These are phyloP conservation scores for Fusarium udum DNA, from an alignment of 2,329 filamentous ascomycete species.

Conservation along the genomic window DNA sequence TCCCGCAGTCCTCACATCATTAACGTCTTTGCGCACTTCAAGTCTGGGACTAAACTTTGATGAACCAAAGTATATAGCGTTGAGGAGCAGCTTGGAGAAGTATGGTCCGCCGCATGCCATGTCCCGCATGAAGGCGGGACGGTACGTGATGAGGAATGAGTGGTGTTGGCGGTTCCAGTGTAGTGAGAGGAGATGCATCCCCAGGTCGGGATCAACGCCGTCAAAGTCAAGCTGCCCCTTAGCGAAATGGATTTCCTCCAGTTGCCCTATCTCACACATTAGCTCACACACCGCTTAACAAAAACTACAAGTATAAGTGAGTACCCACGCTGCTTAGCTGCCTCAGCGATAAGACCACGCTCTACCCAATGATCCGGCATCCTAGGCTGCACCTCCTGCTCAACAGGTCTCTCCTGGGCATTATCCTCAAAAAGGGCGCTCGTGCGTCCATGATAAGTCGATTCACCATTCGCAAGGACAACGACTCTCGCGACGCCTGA, in stretches of 20 bases:
- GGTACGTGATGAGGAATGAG: slow-evolving; percentile 56
- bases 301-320: slow-evolving; percentile 24
- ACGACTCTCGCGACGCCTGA: slow-evolving; percentile 49
- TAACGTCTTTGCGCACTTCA: slow-evolving; percentile 55
- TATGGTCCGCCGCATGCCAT: slow-evolving; percentile 65
- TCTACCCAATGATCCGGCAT: slow-evolving; percentile 54
- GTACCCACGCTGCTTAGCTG: slow-evolving; percentile 35
- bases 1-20: slow-evolving; percentile 59
- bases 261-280: slow-evolving; percentile 49
- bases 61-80: slow-evolving; percentile 59
- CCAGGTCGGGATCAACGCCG: slow-evolving; percentile 61
- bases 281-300: neutral
- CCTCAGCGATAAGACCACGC: slow-evolving; percentile 48
- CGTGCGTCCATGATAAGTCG: slow-evolving; percentile 60
- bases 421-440: slow-evolving; percentile 57
- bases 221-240: slow-evolving; percentile 63
- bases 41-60: slow-evolving; percentile 56
- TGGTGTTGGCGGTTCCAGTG: slow-evolving; percentile 66
- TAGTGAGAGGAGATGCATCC: slow-evolving; percentile 59
- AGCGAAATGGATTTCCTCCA: slow-evolving; percentile 58
- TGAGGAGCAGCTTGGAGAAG: slow-evolving; percentile 65
- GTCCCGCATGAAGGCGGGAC: slow-evolving; percentile 62
- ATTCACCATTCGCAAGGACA: slow-evolving; percentile 52
- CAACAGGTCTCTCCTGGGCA: slow-evolving; percentile 13
- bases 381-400: slow-evolving; percentile 40